Evolutionary conservation across 1,139 yeast species (phyloP), one percentile per base, ranked within the genome.

Genomic region (Nakaseomyces nivariensis): DNA sequence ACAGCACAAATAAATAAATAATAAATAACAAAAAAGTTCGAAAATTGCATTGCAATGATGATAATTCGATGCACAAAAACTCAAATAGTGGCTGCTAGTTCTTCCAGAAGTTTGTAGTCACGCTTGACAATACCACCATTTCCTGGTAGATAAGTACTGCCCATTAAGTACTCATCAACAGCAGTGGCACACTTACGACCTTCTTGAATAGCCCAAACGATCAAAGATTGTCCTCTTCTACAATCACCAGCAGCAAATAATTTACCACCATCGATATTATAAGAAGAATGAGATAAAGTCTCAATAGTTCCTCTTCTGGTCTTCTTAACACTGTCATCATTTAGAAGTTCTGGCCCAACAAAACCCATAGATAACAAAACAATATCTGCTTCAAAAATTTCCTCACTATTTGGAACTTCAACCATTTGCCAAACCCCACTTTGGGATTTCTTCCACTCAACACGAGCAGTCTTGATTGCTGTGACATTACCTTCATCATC

Each of bases 141-240:
- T 45, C 96, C 96, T 54, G 98, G 97, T 61, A 92, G 77, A 65
- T 87, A 77, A 36, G 96, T 78, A 54, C 78, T 70, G 34, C 92
- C 89, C 81, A 82, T 81, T 68, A 92, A 75, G 68, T 69, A 85
- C 60, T 74, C 70, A 66, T 92, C 98, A 54, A 92, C 94, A 62
- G 87, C 90, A 60, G 96, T 79, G 40, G 98, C 98, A 78, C 96
- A 87, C 71, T 92, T 97, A 74, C 97, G 82, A 60, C 98, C 98
- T 73, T 92, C 98, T 72, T 92, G 97, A 61, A 92, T 92, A 72
- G 97, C 98, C 97, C 98, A 92, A 52, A 92, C 98, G 67, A 92
- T 94, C 68, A 92, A 79, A 4, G 96, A 88, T 74, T 92, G 98
- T 34, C 98, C 98, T 72, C 98, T 84, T 75, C 98, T 85, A 74